These are phyloP conservation scores for Globisporangium okanoganense DNA, from an alignment of 352 stramenopile genomes.

Conservation along the genomic window DNA sequence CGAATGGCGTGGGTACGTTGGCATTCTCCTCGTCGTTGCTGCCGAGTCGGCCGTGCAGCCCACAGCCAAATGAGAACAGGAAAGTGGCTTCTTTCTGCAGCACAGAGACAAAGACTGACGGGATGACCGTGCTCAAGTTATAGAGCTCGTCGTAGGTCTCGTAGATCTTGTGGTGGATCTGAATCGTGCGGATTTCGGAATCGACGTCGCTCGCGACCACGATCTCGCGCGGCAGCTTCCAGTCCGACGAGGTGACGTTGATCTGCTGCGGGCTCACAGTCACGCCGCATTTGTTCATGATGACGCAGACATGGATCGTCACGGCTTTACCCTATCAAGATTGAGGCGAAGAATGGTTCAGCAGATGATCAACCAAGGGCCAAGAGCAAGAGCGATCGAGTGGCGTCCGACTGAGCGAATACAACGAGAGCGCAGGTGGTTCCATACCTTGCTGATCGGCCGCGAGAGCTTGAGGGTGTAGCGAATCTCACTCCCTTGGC, in stretches of 20 bases:
- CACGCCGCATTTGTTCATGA: slow-evolving; percentile 64
- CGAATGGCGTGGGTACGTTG: slow-evolving; percentile 46
- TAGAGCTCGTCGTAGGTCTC: slow-evolving; percentile 50
- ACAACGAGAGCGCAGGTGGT: background rate
- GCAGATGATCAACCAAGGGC: background rate
- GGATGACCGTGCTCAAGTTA: slow-evolving; percentile 37
- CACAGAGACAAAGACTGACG: slow-evolving; percentile 66
- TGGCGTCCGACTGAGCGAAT: background rate
- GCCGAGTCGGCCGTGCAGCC: slow-evolving; percentile 47
- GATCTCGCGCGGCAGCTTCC: slow-evolving; percentile 44
- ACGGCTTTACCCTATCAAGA: slow-evolving; percentile 36
- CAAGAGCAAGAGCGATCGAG: background rate
- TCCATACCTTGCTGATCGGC: slow-evolving; percentile 41
- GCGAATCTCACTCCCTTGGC: slow-evolving; percentile 56
- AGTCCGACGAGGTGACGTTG: slow-evolving; percentile 51
- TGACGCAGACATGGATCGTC: slow-evolving; percentile 56
- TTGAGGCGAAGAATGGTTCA: background rate
- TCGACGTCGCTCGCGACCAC: slow-evolving; percentile 35
- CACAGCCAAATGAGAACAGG: slow-evolving; percentile 66
- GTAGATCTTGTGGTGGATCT: slow-evolving; percentile 73
- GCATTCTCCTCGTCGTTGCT: slow-evolving; percentile 43
- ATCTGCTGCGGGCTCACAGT: slow-evolving; percentile 39
- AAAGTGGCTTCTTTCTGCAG: slow-evolving; percentile 71
- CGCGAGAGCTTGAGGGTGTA: slow-evolving; percentile 55
- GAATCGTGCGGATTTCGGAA: slow-evolving; percentile 55